Base-by-base conservation (phyloP, 768 basidiomycete species). In the Ramaria rubella region DNA sequence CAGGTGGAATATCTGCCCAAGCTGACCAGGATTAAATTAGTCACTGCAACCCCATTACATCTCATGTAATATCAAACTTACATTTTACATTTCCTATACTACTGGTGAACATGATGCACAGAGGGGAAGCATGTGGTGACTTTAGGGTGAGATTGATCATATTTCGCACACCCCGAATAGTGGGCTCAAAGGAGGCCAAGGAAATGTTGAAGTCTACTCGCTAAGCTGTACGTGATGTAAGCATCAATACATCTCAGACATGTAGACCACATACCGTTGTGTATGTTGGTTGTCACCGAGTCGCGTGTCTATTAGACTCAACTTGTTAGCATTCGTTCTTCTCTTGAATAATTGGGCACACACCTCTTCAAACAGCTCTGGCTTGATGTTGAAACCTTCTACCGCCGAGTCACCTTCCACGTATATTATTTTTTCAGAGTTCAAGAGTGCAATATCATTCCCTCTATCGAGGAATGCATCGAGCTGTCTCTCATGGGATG, bases 111-210 rank as follows among this genome's bases (percentile, higher is more conserved):
- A 74, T 7, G 23, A 75, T 48, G 6, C 64, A 63, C 9, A 72
- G 69, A 1, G 69, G 66, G 1, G 29, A 34, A 0, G 60, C 4
- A 15, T 52, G 60, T 1, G 65, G 59, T 1, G 71, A 68, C 4
- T 59, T 33, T 14, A 74, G 60, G 0, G 73, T 64, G 15, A 75
- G 61, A 59, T 75, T 68, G n/a, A 74, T 60, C 12, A 75, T 52
- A 14, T 59, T 27, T 0, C 71, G 68, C 6, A 70, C 65, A 7
- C 65, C 65, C 2, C 34, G 42, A 15, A 75, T 52, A 21, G 63
- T 51, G 1, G 70, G 68, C 48, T 71, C 69, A 60, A 74, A 68
- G 2, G 67, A 64, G 4, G 64, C 36, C 11, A 75, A 58, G 1
- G 68, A 48, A 2, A 68, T 38, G 48, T 69, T 71, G 58, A 73